These are phyloP conservation scores for Hypoxylon fuscum DNA, from an alignment of 495 filamentous ascomycete genomes.

Conservation along the genomic window DNA sequence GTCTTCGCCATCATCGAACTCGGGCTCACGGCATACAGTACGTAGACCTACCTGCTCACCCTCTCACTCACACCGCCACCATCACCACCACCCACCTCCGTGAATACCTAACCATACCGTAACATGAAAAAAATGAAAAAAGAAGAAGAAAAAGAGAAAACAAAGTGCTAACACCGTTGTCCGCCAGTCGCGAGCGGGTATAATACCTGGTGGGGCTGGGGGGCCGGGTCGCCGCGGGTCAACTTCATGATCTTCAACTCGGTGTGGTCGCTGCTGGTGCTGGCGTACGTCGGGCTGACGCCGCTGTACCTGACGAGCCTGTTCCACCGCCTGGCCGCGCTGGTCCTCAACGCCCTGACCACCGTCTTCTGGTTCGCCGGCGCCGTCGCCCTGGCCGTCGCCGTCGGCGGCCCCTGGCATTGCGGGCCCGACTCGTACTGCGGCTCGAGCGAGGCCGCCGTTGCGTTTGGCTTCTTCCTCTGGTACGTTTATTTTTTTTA, in stretches of 20 bases:
- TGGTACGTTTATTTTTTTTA: constrained; percentile 35
- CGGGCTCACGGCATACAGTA: constrained; percentile 76
- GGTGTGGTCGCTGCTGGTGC: constrained; percentile 75
- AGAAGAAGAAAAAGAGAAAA: background rate
- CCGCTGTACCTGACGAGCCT: constrained; percentile 66
- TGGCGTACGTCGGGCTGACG: constrained; percentile 70
- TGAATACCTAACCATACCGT: too few species aligned
- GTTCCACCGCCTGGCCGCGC: constrained; percentile 68
- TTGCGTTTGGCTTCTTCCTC: constrained; percentile 59
- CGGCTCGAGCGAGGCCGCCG: constrained; percentile 52
- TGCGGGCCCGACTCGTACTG: constrained; percentile 46
- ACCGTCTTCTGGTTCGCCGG: constrained; percentile 90
- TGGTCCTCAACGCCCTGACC: constrained; percentile 74
- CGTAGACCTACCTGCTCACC: constrained; percentile 43
- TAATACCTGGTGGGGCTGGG: constrained; percentile 40
- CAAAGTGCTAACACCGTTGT: constrained; percentile 17
- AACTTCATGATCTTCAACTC: constrained; percentile 79
- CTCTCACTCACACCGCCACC: too few species aligned
- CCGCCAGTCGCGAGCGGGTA: constrained; percentile 47
- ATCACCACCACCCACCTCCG: too few species aligned
- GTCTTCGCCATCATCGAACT: constrained; percentile 76
- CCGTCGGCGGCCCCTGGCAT: constrained; percentile 56
- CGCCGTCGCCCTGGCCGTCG: constrained; percentile 75
- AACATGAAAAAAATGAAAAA: background rate
- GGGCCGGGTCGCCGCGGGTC: constrained; percentile 56